Base-by-base conservation (phyloP, 306 rosid species). In the Betula pendula region DNA sequence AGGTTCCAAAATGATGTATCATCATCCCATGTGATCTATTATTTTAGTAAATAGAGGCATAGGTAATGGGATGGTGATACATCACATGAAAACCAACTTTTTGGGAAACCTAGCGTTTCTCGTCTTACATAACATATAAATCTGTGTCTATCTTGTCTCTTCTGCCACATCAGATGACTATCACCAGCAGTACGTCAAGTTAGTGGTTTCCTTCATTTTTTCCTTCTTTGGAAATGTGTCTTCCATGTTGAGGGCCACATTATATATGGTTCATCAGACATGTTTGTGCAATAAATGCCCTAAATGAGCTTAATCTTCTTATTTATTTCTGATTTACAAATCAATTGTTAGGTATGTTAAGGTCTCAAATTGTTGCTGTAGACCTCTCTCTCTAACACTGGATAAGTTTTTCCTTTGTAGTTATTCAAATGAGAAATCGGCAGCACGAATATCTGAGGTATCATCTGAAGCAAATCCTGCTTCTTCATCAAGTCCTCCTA, bases 381-480 rank as follows among this genome's bases (percentile, higher is more conserved):
- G 33, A 75, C 68, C 47, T 65, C 72, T 72, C 22, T 75, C 58
- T 6, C 62, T 44, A 51, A 55, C 38, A 45, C 74, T 8, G 24
- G 3, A 75, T 40, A 63, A 52, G 68, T 43, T 25, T 72, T 44
- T 73, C 9, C 72, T 44, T 22, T 78, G 40, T 67, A 92, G 98
- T 38, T 94, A 89, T 77, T 94, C 97, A 43, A 94, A 92, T 76
- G 97, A 94, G 87, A 94, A 92, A 74, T 81, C 97, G 29, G 88
- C 88, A 72, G 53, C 87, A 47, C 76, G 87, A 77, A 82, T 77
- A 73, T 75, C 87, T 3, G 95, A 86, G 63, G 75, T 63, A 38
- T 77, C 78, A n/a, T 62, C 89, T 2, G 83, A 84, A 81, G 77
- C 81, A 83, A 79, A 69, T 12, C 84, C 90, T 15, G 48, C 80